Percentiles rank a stretch among this genome's conserved stretches.
Conservation (phyloP, 192 early-diverging fungal genomes). For the Fimicolochytrium jonesii region DNA sequence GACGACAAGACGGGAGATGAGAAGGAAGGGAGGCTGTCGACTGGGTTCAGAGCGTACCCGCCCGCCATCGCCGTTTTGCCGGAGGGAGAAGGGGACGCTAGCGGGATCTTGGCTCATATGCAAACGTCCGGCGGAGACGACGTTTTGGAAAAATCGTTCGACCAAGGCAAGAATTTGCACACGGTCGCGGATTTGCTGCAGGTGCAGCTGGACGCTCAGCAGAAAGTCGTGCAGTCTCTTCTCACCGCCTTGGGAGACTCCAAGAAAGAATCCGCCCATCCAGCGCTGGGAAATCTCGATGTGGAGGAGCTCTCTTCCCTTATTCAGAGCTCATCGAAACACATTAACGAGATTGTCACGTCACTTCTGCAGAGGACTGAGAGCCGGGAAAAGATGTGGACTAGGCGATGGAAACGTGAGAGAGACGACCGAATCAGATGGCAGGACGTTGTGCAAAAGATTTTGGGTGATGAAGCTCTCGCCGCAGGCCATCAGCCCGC, state of each 20-base stretch:
- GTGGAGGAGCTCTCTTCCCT: slow-evolving; percentile 17
- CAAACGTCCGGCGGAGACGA: too few relatives aligned
- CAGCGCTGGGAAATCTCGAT: background rate
- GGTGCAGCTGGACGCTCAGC: slow-evolving; percentile 35
- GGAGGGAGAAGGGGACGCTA: too few relatives aligned
- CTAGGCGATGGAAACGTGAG: slow-evolving; percentile 18
- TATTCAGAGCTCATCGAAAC: slow-evolving; percentile 22
- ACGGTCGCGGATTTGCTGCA: slow-evolving; percentile 25
- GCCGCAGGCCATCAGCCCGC: background rate
- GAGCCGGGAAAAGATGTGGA: slow-evolving; percentile 22
- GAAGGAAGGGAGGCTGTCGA: too few relatives aligned
- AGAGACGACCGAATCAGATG: slow-evolving; percentile 25
- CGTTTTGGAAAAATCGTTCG: too few relatives aligned
- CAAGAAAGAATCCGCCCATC: background rate
- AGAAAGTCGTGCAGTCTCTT: slow-evolving; percentile 23
- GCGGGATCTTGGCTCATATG: too few relatives aligned
- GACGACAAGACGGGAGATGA: background rate
- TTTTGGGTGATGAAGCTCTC: slow-evolving; percentile 21
- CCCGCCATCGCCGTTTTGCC: too few relatives aligned
- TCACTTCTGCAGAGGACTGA: slow-evolving; percentile 14
- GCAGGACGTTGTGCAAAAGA: slow-evolving; percentile 33
- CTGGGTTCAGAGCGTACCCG: background rate
- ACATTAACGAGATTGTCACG: slow-evolving; percentile 18
- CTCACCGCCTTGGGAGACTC: slow-evolving; percentile 1
- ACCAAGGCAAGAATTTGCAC: slow-evolving; percentile 5